A percentile compares a stretch with the other conserved stretches of the same genome.
Evolutionary conservation across 352 stramenopile species (phyloP).

Genomic region (Pythium vanterpoolii): DNA sequence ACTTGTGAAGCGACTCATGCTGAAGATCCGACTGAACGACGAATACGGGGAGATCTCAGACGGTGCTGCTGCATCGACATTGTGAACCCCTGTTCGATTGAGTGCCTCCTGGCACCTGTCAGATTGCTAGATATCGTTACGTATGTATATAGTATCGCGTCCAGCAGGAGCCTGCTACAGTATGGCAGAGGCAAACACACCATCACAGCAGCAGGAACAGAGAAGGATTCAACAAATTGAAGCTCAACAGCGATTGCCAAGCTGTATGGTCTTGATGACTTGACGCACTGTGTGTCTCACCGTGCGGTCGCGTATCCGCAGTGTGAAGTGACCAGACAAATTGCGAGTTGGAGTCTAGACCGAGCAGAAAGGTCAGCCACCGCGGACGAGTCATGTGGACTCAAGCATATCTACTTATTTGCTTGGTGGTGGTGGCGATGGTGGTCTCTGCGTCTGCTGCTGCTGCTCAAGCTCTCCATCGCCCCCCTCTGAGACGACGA

Average conservation of each 20-base stretch:
- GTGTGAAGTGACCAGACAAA: not conserved
- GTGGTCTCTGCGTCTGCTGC: not conserved
- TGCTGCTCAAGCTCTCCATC: not conserved
- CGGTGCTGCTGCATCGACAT: too few relatives aligned
- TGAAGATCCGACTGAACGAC: conserved; percentile 69
- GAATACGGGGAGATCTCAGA: conserved; percentile 59
- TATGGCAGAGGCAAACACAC: too few relatives aligned
- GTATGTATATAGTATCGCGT: too few relatives aligned
- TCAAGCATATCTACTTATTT: not conserved
- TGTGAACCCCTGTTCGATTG: too few relatives aligned
- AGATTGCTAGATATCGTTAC: too few relatives aligned
- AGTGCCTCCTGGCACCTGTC: too few relatives aligned
- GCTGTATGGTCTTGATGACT: not conserved
- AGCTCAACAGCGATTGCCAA: not conserved
- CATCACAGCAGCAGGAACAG: too few relatives aligned
- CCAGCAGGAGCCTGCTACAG: too few relatives aligned
- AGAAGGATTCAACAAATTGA: not conserved
- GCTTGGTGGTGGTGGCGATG: not conserved
- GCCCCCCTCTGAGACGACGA: not conserved
- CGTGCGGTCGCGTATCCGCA: not conserved
- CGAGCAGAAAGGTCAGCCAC: too few relatives aligned
- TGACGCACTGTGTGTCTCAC: not conserved
- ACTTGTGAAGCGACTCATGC: conserved; percentile 59
- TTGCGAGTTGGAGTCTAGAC: not conserved
- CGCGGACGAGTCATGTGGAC: too few relatives aligned